Conservation (phyloP, 129 eudicot genomes). For the Pseudognaphalium luteoalbum region DNA sequence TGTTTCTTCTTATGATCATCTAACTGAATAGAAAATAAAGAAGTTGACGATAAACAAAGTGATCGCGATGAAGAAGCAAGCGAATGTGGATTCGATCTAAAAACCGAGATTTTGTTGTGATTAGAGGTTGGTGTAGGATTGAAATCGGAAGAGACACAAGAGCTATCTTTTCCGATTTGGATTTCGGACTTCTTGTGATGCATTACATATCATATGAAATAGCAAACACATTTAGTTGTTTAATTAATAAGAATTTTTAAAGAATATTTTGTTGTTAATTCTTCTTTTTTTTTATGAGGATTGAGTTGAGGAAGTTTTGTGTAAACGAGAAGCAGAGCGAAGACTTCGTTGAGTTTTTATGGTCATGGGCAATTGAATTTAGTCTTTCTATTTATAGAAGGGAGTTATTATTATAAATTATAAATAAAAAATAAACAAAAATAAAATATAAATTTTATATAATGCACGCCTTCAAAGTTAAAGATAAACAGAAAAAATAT, state of each 20-base stretch:
- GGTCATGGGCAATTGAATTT: slow-evolving; percentile 32
- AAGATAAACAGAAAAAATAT: neutral
- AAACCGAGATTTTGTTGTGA: slow-evolving; percentile 31
- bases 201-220: slow-evolving; percentile 47
- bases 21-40: slow-evolving; percentile 8
- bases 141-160: slow-evolving; percentile 96
- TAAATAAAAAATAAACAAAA: neutral
- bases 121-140: slow-evolving; percentile 57
- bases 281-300: neutral
- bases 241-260: neutral
- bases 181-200: slow-evolving; percentile 98
- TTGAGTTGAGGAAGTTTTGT: slow-evolving; percentile 20
- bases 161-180: slow-evolving; percentile 98
- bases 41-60: slow-evolving; percentile 7
- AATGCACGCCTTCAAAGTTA: neutral
- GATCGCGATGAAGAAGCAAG: slow-evolving; percentile 17
- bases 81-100: slow-evolving; percentile 23
- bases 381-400: slow-evolving; percentile 34
- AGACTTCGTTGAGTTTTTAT: slow-evolving; percentile 48
- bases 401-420: neutral
- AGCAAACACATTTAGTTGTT: neutral
- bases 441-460: neutral
- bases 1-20: neutral
- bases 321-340: slow-evolving; percentile 38
- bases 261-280: neutral